Conservation (phyloP, 1,284 basidiomycete genomes). For the Fistulinella cinereoalba region DNA sequence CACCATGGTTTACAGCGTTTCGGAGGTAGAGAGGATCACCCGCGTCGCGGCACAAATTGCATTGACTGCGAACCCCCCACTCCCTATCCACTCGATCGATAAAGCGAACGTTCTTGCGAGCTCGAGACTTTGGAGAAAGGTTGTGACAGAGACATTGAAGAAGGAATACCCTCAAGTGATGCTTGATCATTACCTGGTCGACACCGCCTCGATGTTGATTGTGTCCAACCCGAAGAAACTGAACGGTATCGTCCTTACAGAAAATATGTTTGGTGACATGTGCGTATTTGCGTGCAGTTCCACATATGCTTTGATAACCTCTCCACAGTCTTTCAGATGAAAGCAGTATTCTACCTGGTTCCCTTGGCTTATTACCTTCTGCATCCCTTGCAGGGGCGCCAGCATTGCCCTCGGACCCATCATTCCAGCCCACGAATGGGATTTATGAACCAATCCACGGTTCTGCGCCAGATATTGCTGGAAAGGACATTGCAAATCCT, state of each 20-base stretch:
- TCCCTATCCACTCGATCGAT: slow-evolving; percentile 92
- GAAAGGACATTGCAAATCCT: slow-evolving; percentile 93
- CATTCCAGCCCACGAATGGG: slow-evolving; percentile 75
- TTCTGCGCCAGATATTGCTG: slow-evolving; percentile 96
- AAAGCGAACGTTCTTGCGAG: slow-evolving; percentile 99
- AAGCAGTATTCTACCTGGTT: slow-evolving; percentile 96
- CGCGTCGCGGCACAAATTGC: slow-evolving; percentile 95
- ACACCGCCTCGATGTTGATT: slow-evolving; percentile 96
- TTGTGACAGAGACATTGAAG: slow-evolving; percentile 79
- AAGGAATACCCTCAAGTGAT: slow-evolving; percentile 85
- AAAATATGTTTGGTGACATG: slow-evolving; percentile 98
- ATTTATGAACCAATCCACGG: slow-evolving; percentile 97
- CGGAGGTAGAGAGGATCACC: slow-evolving; percentile 93
- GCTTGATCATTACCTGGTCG: slow-evolving; percentile 90
- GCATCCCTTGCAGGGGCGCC: slow-evolving; percentile 94
- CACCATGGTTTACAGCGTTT: slow-evolving; percentile 88
- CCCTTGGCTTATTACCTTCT: slow-evolving; percentile 93
- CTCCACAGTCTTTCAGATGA: slow-evolving; percentile 86
- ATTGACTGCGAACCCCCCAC: slow-evolving; percentile 77
- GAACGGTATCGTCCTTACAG: slow-evolving; percentile 93
- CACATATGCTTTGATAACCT: too few relatives aligned
- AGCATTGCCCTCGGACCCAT: slow-evolving; percentile 59
- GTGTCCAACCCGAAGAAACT: slow-evolving; percentile 90
- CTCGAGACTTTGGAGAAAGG: slow-evolving; percentile 92
- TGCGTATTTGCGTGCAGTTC: too few relatives aligned